Conservation (phyloP, 2,329 filamentous ascomycete species). For the Fusarium sp. region DNA sequence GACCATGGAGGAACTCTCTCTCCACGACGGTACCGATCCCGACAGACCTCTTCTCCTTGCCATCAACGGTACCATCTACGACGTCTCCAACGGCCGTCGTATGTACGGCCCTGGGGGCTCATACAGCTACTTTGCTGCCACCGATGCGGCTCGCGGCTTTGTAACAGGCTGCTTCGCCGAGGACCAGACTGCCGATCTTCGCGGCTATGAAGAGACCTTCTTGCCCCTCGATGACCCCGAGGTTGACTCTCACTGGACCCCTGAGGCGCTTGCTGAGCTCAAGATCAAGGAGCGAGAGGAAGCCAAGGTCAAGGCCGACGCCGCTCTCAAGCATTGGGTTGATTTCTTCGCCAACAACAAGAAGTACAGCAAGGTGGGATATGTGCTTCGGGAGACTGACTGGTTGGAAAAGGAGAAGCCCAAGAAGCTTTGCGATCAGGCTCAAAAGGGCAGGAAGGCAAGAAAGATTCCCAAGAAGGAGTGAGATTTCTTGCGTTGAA, state of each 20-base stretch:
- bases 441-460: slow-evolving; percentile 68
- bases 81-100: slow-evolving; percentile 76
- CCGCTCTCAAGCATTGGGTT: slow-evolving; percentile 83
- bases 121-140: slow-evolving; percentile 88
- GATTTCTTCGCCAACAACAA: slow-evolving; percentile 82
- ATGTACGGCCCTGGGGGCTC: slow-evolving; percentile 87
- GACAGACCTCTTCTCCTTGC: slow-evolving; percentile 87
- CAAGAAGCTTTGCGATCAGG: slow-evolving; percentile 77
- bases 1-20: slow-evolving; percentile 78
- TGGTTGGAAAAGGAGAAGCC: slow-evolving; percentile 73
- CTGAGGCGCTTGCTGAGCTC: slow-evolving; percentile 64
- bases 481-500: background rate
- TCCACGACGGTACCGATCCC: slow-evolving; percentile 82
- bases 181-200: slow-evolving; percentile 85
- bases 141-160: slow-evolving; percentile 88
- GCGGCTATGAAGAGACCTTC: slow-evolving; percentile 90
- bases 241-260: slow-evolving; percentile 70
- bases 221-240: slow-evolving; percentile 72
- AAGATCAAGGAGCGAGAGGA: slow-evolving; percentile 73
- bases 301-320: slow-evolving; percentile 74
- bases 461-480: slow-evolving; percentile 56
- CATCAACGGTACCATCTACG: slow-evolving; percentile 88
- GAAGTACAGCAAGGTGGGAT: slow-evolving; percentile 86
- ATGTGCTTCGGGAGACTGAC: slow-evolving; percentile 71
- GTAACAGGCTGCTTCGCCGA: slow-evolving; percentile 93